Evolutionary conservation across 179 eudicot species (phyloP).

Genomic region (Dionaea muscipula): DNA sequence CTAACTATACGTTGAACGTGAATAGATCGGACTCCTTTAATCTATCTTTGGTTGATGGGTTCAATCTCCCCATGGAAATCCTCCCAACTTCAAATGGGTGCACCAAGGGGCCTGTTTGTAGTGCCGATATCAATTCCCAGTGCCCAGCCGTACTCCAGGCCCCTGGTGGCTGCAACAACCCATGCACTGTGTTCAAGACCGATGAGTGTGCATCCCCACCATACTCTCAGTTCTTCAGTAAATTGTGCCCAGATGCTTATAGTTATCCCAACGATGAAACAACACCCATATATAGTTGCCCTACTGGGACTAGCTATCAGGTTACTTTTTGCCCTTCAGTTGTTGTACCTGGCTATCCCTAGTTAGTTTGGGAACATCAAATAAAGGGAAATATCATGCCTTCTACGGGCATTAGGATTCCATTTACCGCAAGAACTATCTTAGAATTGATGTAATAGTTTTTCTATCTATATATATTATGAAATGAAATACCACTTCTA

Average conservation of each 20-base stretch:
- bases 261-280: constrained; percentile 32
- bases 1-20: too few relatives aligned
- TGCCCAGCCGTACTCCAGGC: constrained; percentile 21
- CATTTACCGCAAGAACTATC: too few relatives aligned
- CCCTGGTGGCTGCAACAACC: constrained; percentile 32
- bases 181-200: constrained; percentile 32
- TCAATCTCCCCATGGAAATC: constrained; percentile 30
- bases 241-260: constrained; percentile 32
- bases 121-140: constrained; percentile 21
- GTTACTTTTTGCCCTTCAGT: constrained; percentile 32
- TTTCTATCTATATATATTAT: too few relatives aligned
- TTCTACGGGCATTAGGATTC: too few relatives aligned
- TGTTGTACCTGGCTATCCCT: too few relatives aligned
- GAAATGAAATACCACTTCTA: too few relatives aligned
- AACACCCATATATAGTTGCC: constrained; percentile 26
- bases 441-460: too few relatives aligned
- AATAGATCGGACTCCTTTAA: constrained; percentile 28
- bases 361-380: too few relatives aligned
- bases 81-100: constrained; percentile 19
- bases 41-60: constrained; percentile 27
- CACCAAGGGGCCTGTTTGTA: constrained; percentile 12
- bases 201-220: constrained; percentile 24
- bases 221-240: constrained; percentile 27
- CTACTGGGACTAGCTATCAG: constrained; percentile 26
- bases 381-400: too few relatives aligned